Conservation (phyloP, 1,284 basidiomycete genomes). For the Mrakiaceae sp. region DNA sequence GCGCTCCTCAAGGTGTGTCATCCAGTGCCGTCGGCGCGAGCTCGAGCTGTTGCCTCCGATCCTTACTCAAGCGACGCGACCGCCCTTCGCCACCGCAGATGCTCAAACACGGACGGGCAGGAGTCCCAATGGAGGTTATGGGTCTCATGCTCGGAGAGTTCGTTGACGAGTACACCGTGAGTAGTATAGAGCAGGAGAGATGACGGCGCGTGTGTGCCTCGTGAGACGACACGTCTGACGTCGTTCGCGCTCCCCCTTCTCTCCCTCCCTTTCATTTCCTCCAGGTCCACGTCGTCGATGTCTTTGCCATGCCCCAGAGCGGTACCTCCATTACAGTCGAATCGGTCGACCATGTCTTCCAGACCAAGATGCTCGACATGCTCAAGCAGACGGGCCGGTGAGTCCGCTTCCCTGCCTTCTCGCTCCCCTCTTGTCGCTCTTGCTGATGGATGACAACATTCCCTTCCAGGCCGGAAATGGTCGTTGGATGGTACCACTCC, state of each 20-base stretch:
- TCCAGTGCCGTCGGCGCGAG: not conserved
- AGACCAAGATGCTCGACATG: slow-evolving; percentile 98
- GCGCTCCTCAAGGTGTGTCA: slow-evolving; percentile 72
- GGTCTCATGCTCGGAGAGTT: slow-evolving; percentile 98
- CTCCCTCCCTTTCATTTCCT: slow-evolving; percentile 8
- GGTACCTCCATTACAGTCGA: slow-evolving; percentile 98
- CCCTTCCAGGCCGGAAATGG: slow-evolving; percentile 74
- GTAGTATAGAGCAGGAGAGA: not conserved
- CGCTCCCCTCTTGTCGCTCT: not conserved
- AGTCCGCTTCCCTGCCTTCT: slow-evolving; percentile 26
- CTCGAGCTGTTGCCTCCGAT: slow-evolving; percentile 5
- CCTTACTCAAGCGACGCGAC: not conserved
- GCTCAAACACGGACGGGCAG: slow-evolving; percentile 97
- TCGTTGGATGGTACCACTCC: slow-evolving; percentile 99
- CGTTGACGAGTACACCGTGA: slow-evolving; percentile 88
- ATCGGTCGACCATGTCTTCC: slow-evolving; percentile 98
- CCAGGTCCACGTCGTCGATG: slow-evolving; percentile 74
- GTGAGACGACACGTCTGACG: too few species aligned
- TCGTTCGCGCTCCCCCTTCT: not conserved
- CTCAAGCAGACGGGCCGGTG: slow-evolving; percentile 96
- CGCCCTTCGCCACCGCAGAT: slow-evolving; percentile 47
- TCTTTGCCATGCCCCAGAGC: slow-evolving; percentile 99
- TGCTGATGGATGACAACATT: not conserved
- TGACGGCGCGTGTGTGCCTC: not conserved
- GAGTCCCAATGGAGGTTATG: slow-evolving; percentile 99